phyloP scores from a whole-genome alignment of 768 basidiomycete genomes.

The Rhodotorula graminis region DNA sequence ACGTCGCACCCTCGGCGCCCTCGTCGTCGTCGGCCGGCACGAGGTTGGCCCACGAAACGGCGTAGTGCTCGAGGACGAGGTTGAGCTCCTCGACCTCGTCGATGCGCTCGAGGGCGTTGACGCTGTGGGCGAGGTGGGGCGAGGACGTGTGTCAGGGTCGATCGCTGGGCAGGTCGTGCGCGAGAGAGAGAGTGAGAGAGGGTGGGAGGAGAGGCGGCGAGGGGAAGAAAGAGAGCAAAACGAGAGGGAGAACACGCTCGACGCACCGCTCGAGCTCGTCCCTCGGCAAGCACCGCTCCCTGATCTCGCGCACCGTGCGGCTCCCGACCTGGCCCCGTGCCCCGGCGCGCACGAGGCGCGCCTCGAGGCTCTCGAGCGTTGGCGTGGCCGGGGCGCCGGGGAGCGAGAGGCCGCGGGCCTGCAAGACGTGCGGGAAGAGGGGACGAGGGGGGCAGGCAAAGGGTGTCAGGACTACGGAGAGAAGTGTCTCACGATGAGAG shows the following conservation, averaged over 20 bases:
- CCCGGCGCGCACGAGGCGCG: conserved; percentile 59
- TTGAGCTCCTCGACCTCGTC: conserved; percentile 95
- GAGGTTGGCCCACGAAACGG: conserved; percentile 66
- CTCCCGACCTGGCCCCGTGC: conserved; percentile 57
- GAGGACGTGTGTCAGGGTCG: no score
- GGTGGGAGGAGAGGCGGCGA: neutral
- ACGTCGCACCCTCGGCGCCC: neutral
- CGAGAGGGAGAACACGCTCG: neutral
- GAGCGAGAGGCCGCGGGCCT: conserved; percentile 68
- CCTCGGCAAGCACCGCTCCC: conserved; percentile 47
- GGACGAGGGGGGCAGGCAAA: neutral
- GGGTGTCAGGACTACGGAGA: no score
- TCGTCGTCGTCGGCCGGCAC: conserved; percentile 4
- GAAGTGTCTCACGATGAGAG: no score
- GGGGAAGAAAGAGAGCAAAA: neutral
- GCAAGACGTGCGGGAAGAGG: neutral
- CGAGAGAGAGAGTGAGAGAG: no score
- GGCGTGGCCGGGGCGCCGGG: conserved; percentile 67
- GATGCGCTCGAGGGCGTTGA: conserved; percentile 73
- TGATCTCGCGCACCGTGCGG: conserved; percentile 65
- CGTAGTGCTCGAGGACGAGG: conserved; percentile 82
- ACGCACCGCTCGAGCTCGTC: conserved; percentile 1
- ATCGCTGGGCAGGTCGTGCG: no score
- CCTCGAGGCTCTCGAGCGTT: conserved; percentile 56
- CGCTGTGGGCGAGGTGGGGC: conserved; percentile 55